Evolutionary conservation across 805 yeast genomes (phyloP).

Genomic region (Nakazawaea anatomiae): DNA sequence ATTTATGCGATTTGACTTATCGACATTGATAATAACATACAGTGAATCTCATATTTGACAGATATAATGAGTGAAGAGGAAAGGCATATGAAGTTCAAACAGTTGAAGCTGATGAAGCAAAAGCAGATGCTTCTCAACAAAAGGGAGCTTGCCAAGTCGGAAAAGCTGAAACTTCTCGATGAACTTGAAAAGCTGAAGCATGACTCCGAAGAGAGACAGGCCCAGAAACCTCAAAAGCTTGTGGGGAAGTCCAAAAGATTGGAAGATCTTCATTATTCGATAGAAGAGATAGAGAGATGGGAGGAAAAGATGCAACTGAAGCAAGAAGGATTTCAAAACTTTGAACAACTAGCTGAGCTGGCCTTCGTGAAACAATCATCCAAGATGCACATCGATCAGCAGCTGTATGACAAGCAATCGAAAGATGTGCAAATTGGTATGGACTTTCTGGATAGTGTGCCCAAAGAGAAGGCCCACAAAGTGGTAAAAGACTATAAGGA

Average conservation of each 20-base stretch:
- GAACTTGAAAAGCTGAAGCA: slow-evolving; percentile 18
- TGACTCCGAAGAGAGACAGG: slow-evolving; percentile 22
- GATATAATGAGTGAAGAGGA: slow-evolving; percentile 10
- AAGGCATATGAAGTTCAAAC: slow-evolving; percentile 11
- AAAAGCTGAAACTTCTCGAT: slow-evolving; percentile 20
- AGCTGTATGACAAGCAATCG: slow-evolving; percentile 32
- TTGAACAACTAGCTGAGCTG: slow-evolving; percentile 50
- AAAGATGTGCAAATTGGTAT: slow-evolving; percentile 15
- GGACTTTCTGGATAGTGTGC: slow-evolving; percentile 30
- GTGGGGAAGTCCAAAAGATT: slow-evolving; percentile 34
- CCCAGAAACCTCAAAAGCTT: slow-evolving; percentile 31
- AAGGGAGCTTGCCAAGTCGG: slow-evolving; percentile 31
- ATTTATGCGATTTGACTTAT: too few species aligned
- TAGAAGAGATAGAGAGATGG: slow-evolving; percentile 66
- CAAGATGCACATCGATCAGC: slow-evolving; percentile 30
- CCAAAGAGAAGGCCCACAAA: slow-evolving; percentile 23
- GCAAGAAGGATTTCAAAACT: slow-evolving; percentile 38
- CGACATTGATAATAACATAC: neutral
- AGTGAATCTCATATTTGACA: neutral
- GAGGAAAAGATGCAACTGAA: slow-evolving; percentile 31
- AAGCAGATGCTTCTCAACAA: slow-evolving; percentile 17
- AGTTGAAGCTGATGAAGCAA: slow-evolving; percentile 11
- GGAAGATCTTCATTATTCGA: slow-evolving; percentile 49
- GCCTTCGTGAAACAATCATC: slow-evolving; percentile 51
- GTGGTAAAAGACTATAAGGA: slow-evolving; percentile 29